These are phyloP conservation scores for Populus trichocarpa DNA, from an alignment of 441 rosid species.

Conservation along the genomic window DNA sequence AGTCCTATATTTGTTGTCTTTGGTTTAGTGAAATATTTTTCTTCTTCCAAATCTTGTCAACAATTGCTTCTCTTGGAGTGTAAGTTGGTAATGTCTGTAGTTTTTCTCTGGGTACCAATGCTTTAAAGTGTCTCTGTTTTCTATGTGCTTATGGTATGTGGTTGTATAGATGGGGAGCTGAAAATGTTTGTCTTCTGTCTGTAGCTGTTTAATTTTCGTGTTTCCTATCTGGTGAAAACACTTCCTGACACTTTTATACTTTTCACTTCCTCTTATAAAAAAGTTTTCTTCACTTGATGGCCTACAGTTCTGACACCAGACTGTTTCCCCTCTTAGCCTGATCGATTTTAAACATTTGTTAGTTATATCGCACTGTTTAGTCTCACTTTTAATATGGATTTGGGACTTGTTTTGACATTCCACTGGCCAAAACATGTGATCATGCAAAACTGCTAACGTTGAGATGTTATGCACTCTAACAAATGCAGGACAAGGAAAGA, in stretches of 20 bases:
- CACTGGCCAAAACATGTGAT: background rate
- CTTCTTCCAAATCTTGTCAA: background rate
- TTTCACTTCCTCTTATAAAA: background rate
- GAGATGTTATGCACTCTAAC: constrained; percentile 8
- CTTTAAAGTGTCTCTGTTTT: background rate
- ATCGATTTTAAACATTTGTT: background rate
- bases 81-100: background rate
- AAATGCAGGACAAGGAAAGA: constrained; percentile 75
- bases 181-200: background rate
- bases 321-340: constrained; percentile 9
- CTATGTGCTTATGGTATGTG: background rate
- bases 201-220: background rate
- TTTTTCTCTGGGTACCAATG: background rate
- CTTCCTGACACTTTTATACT: background rate
- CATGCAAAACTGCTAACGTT: background rate
- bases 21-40: background rate
- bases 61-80: background rate
- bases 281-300: background rate
- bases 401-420: background rate
- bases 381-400: background rate
- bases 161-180: background rate
- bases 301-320: background rate
- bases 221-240: background rate
- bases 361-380: background rate
- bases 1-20: background rate